These are phyloP conservation scores for Raphanus hybrid DNA, from an alignment of 441 rosid genomes.

Conservation along the genomic window DNA sequence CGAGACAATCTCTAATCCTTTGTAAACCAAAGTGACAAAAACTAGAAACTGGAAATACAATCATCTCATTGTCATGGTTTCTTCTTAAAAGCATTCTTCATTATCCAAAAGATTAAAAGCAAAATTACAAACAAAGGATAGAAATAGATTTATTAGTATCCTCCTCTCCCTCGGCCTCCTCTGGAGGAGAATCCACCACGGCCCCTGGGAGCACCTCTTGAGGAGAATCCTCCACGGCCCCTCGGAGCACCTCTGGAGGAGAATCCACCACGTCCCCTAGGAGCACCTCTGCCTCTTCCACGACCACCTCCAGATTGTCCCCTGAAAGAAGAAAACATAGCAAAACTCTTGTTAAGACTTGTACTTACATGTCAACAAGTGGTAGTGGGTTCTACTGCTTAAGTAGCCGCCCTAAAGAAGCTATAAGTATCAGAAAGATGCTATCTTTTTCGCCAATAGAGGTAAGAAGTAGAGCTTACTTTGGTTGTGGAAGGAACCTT, in stretches of 20 bases:
- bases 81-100: slow-evolving; percentile 2
- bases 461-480: slow-evolving; percentile 51
- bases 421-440: background rate
- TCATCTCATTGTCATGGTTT: background rate
- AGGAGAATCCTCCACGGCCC: background rate
- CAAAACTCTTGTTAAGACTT: background rate
- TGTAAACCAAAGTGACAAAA: background rate
- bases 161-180: slow-evolving; percentile 77
- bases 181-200: slow-evolving; percentile 65
- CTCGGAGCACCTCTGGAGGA: background rate
- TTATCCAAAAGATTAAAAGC: slow-evolving; percentile 17
- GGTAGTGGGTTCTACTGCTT: background rate
- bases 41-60: background rate
- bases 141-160: slow-evolving; percentile 43
- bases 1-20: slow-evolving; percentile 4
- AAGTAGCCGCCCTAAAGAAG: background rate
- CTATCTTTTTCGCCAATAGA: background rate
- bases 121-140: slow-evolving; percentile 30
- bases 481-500: slow-evolving; percentile 84
- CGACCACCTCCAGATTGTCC: slow-evolving; percentile 45
- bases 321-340: slow-evolving; percentile 18
- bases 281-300: slow-evolving; percentile 25
- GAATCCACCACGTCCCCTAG: background rate
- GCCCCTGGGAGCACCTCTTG: slow-evolving; percentile 48
- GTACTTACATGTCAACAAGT: background rate